Evolutionary conservation across 2,329 filamentous ascomycete genomes (phyloP).

Genomic region (Fusarium redolens): DNA sequence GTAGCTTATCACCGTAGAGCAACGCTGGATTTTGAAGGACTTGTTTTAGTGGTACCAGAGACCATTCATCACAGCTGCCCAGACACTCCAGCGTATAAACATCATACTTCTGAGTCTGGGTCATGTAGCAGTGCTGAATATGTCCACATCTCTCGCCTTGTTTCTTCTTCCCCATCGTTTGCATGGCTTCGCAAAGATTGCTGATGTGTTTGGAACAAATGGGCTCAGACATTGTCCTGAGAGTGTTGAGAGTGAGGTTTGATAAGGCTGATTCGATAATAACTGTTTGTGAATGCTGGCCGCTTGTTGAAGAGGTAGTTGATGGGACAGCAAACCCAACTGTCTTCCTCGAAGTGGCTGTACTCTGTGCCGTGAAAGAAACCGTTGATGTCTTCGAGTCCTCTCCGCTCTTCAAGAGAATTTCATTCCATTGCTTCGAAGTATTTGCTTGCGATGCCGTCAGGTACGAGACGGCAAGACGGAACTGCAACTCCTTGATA

Average conservation of each 20-base stretch:
- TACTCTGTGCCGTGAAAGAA: rapidly evolving
- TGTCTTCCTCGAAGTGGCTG: not conserved
- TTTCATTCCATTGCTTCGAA: not conserved
- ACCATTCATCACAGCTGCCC: not conserved
- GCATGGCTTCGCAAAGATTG: not conserved
- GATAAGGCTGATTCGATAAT: not conserved
- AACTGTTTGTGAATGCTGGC: not conserved
- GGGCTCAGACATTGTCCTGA: rapidly evolving
- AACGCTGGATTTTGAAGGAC: not conserved
- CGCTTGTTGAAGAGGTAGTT: rapidly evolving
- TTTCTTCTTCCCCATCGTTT: not conserved
- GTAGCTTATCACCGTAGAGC: not conserved
- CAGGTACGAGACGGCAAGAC: not conserved
- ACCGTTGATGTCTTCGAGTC: rapidly evolving
- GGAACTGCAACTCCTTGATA: not conserved
- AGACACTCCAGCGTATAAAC: not conserved
- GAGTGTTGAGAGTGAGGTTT: not conserved
- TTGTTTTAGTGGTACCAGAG: not conserved
- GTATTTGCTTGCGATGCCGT: rapidly evolving
- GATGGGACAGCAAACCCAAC: not conserved
- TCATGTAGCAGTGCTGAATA: not conserved
- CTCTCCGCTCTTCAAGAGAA: not conserved
- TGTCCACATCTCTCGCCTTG: not conserved
- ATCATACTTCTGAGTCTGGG: rapidly evolving
- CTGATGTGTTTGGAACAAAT: not conserved